Evolutionary conservation across 2,329 filamentous ascomycete genomes (phyloP).

Genomic region (Gyromitra esculenta): DNA sequence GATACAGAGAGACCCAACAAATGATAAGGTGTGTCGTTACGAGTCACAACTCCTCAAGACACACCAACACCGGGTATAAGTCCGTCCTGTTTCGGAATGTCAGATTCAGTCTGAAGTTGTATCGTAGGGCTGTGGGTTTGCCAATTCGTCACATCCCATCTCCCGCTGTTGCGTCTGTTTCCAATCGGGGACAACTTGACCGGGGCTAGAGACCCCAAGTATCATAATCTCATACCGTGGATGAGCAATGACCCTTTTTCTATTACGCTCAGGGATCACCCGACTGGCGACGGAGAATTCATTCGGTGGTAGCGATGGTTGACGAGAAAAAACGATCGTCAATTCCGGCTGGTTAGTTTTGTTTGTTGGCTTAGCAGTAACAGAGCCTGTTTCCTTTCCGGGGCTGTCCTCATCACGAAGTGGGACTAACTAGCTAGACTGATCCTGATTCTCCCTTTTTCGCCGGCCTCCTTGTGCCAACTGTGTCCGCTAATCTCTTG

Average conservation of each 20-base stretch:
- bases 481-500: slow-evolving; percentile 51
- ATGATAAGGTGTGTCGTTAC: slow-evolving; percentile 46
- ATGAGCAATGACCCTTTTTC: slow-evolving; percentile 53
- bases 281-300: slow-evolving; percentile 54
- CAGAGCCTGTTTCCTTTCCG: slow-evolving; percentile 51
- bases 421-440: slow-evolving; percentile 47
- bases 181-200: slow-evolving; percentile 52
- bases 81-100: slow-evolving; percentile 53
- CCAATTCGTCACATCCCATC: slow-evolving; percentile 54
- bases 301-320: slow-evolving; percentile 54
- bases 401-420: slow-evolving; percentile 50
- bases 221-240: slow-evolving; percentile 49
- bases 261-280: slow-evolving; percentile 51
- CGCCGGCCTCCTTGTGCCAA: slow-evolving; percentile 41
- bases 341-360: slow-evolving; percentile 52
- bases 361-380: slow-evolving; percentile 48
- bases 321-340: slow-evolving; percentile 53
- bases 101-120: slow-evolving; percentile 46
- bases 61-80: slow-evolving; percentile 52
- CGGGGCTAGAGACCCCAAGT: slow-evolving; percentile 46
- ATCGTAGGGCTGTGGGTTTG: slow-evolving; percentile 53
- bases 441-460: slow-evolving; percentile 44
- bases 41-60: slow-evolving; percentile 42
- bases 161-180: slow-evolving; percentile 54
- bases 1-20: slow-evolving; percentile 40